These are phyloP conservation scores for Pythium insidiosum DNA, from an alignment of 352 stramenopile species.

Conservation along the genomic window DNA sequence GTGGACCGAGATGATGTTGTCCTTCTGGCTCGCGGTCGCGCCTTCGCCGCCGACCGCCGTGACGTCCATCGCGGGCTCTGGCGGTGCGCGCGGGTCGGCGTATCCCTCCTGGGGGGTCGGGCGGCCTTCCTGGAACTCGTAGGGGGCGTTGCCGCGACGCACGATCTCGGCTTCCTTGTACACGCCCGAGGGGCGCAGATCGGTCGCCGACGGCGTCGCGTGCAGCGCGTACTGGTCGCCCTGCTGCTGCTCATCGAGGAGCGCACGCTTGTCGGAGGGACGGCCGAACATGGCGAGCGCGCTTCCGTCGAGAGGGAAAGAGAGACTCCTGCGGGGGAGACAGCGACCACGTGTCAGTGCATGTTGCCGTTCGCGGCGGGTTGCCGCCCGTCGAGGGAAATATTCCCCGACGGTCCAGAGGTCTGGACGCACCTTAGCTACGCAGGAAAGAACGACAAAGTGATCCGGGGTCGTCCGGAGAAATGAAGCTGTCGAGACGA, in stretches of 20 bases:
- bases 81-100: slow-evolving; percentile 29
- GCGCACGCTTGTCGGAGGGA: slow-evolving; percentile 27
- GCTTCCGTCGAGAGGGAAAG: too few species aligned
- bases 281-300: slow-evolving; percentile 49
- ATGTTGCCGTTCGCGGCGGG: too few species aligned
- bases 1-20: slow-evolving; percentile 85
- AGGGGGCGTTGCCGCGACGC: slow-evolving; percentile 14
- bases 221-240: slow-evolving; percentile 58
- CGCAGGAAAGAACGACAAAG: too few species aligned
- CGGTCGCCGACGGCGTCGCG: slow-evolving; percentile 40
- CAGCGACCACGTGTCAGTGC: too few species aligned
- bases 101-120: slow-evolving; percentile 19
- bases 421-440: too few species aligned
- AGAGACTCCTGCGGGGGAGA: too few species aligned
- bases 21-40: slow-evolving; percentile 26
- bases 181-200: slow-evolving; percentile 4
- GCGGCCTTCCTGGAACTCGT: slow-evolving; percentile 14
- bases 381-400: too few species aligned
- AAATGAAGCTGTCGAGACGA: too few species aligned
- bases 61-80: slow-evolving; percentile 50
- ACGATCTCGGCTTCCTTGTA: slow-evolving; percentile 52
- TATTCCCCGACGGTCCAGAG: too few species aligned
- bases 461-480: too few species aligned
- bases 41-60: slow-evolving; percentile 45
- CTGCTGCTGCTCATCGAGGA: slow-evolving; percentile 17